phyloP scores from a whole-genome alignment of 2,329 filamentous ascomycete genomes.

The Metarhizium brunneum region DNA sequence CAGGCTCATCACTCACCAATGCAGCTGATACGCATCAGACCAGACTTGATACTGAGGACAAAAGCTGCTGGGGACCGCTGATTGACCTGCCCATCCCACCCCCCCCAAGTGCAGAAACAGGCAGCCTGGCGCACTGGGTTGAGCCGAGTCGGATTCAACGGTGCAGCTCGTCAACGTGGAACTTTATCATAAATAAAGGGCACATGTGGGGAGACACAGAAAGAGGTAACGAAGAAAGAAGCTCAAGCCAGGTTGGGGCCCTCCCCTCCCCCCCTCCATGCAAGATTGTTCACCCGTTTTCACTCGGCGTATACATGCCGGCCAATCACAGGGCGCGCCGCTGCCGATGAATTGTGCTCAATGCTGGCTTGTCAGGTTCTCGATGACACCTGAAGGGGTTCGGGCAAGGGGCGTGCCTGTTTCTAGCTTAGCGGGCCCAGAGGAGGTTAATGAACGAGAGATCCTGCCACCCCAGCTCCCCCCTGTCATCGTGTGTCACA shows the following conservation, averaged over 20 bases:
- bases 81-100: too few relatives aligned
- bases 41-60: too few relatives aligned
- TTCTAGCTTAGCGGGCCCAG: conserved; percentile 1
- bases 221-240: conserved; percentile 1
- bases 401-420: background rate
- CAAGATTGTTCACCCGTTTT: conserved; percentile 5
- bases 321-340: background rate
- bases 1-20: too few relatives aligned
- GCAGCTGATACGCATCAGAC: too few relatives aligned
- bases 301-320: background rate
- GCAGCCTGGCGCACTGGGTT: background rate
- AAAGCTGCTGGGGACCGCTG: too few relatives aligned
- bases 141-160: background rate
- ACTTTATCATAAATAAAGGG: background rate
- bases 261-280: background rate
- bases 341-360: background rate
- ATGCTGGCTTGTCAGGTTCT: background rate
- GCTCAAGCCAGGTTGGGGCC: background rate
- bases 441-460: background rate
- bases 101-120: too few relatives aligned
- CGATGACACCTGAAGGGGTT: too few relatives aligned
- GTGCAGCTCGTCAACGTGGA: background rate
- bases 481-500: too few relatives aligned
- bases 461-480: too few relatives aligned
- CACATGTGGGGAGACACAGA: background rate